phyloP scores from a whole-genome alignment of 1,284 basidiomycete genomes.

The Microbotryum scabiosae region DNA sequence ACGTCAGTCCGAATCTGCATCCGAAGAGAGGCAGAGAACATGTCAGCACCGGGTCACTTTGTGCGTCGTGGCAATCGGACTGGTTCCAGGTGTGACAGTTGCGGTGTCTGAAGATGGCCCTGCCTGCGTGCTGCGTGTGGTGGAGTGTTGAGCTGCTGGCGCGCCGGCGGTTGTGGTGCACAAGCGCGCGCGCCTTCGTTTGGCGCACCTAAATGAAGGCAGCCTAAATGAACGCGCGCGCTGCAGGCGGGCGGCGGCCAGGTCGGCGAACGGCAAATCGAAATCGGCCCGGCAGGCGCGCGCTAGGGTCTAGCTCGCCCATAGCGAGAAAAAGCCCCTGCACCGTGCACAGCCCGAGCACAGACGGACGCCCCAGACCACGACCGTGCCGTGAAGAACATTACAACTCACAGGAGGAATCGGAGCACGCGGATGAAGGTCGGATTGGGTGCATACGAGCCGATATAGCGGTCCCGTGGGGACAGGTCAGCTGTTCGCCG shows the following conservation, averaged over 20 bases:
- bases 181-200: neutral
- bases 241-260: neutral
- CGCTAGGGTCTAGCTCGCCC: neutral
- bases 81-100: too few relatives aligned
- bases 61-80: too few relatives aligned
- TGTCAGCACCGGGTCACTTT: too few relatives aligned
- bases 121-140: neutral
- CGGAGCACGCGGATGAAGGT: slow-evolving; percentile 10
- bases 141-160: neutral
- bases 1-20: slow-evolving; percentile 18
- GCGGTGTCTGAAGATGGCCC: too few relatives aligned
- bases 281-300: neutral
- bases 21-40: neutral
- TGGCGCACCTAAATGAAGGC: neutral
- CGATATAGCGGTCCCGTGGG: slow-evolving; percentile 4
- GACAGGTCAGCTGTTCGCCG: neutral
- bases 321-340: neutral
- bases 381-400: too few relatives aligned
- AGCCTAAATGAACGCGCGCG: neutral
- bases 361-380: too few relatives aligned
- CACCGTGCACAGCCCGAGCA: neutral
- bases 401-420: slow-evolving; percentile 13
- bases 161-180: neutral
- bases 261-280: neutral
- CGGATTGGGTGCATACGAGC: slow-evolving; percentile 20